Percentiles rank a stretch among this genome's conserved stretches.
phyloP scores from a whole-genome alignment of 164 flowering plant species.

The Taxillus chinensis region DNA sequence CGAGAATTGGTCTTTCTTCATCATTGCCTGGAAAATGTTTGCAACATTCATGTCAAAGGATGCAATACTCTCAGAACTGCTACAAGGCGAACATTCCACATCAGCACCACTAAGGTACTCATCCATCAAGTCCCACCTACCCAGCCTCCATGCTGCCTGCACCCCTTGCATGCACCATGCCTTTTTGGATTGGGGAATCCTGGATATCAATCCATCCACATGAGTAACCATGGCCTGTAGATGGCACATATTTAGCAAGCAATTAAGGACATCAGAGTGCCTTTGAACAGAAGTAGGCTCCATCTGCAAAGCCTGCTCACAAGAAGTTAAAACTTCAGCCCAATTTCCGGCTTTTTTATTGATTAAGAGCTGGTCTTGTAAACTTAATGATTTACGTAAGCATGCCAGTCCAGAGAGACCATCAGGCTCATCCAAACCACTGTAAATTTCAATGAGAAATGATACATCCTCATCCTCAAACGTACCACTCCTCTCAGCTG shows the following conservation, averaged over 20 bases:
- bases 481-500: conserved; percentile 76
- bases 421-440: conserved; percentile 94
- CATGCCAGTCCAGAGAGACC: conserved; percentile 90
- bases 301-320: conserved; percentile 94
- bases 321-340: conserved; percentile 88
- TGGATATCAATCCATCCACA: conserved; percentile 89
- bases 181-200: conserved; percentile 77
- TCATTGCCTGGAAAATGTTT: conserved; percentile 87
- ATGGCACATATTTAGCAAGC: conserved; percentile 90
- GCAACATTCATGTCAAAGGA: conserved; percentile 93
- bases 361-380: conserved; percentile 80
- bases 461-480: conserved; percentile 93
- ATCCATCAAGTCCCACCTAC: conserved; percentile 95
- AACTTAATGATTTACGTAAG: conserved; percentile 62
- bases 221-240: conserved; percentile 94
- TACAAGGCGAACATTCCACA: conserved; percentile 70
- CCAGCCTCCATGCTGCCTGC: conserved; percentile 99
- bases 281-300: conserved; percentile 85
- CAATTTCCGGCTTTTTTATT: conserved; percentile 92
- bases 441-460: conserved; percentile 85
- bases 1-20: conserved; percentile 78
- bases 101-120: conserved; percentile 85
- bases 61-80: conserved; percentile 82
- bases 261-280: conserved; percentile 93
- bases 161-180: conserved; percentile 99